These are phyloP conservation scores for Stenogyne calaminthoides DNA, from an alignment of 305 asterid genomes.

Conservation along the genomic window DNA sequence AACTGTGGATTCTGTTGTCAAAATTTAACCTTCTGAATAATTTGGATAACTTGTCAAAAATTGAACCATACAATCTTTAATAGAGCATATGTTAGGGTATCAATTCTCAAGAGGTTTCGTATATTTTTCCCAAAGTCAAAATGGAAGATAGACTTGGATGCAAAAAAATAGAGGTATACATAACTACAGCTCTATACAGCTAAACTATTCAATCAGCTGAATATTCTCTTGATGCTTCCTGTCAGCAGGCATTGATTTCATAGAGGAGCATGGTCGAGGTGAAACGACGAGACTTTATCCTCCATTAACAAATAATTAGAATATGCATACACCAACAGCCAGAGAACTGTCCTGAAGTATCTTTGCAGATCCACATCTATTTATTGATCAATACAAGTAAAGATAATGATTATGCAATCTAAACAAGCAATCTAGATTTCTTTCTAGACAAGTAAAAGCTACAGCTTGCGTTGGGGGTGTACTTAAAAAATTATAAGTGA, in stretches of 20 bases:
- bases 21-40: too few species aligned
- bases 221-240: neutral
- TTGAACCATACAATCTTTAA: neutral
- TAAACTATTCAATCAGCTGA: neutral
- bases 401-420: slow-evolving; percentile 12
- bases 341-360: neutral
- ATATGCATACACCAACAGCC: slow-evolving; percentile 12
- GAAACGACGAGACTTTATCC: neutral
- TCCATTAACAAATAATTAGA: neutral
- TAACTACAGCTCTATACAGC: neutral
- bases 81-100: too few species aligned
- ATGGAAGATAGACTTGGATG: neutral
- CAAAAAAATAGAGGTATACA: neutral
- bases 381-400: slow-evolving; percentile 9
- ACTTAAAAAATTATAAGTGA: too few species aligned
- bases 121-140: neutral
- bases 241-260: neutral
- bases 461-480: too few species aligned
- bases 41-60: neutral
- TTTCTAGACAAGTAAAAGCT: neutral
- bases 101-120: neutral
- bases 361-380: slow-evolving; percentile 13
- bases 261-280: neutral
- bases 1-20: too few species aligned
- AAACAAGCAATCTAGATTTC: neutral